Evolutionary conservation across 805 yeast genomes (phyloP).

Genomic region (Candida dajiaensis): DNA sequence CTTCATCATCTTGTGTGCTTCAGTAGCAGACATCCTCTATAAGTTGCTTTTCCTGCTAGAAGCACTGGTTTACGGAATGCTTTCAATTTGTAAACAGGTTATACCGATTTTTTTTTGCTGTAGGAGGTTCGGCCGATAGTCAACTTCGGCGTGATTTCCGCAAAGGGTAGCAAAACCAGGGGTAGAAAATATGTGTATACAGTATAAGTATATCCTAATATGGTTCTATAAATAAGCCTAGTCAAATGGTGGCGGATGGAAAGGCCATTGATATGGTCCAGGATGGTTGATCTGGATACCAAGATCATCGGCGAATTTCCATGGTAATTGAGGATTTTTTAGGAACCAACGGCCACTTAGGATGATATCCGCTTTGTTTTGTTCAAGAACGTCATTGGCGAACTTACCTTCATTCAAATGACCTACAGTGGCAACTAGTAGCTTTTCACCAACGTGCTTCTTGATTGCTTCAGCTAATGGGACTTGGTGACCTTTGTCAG

Average conservation of each 20-base stretch:
- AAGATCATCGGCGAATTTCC: constrained; percentile 45
- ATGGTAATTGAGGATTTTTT: constrained; percentile 44
- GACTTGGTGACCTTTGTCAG: constrained; percentile 29
- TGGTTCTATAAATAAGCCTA: background rate
- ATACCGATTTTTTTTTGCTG: background rate
- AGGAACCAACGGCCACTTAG: constrained; percentile 42
- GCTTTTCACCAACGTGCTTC: constrained; percentile 36
- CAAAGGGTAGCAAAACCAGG: background rate
- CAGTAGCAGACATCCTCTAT: background rate
- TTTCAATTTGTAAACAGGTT: background rate
- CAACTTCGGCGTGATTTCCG: background rate
- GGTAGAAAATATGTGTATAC: background rate
- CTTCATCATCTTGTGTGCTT: background rate
- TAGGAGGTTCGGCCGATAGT: background rate
- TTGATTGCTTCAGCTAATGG: constrained; percentile 38
- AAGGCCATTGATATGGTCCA: constrained; percentile 28
- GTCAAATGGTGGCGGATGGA: constrained; percentile 14
- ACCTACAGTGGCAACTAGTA: constrained; percentile 44
- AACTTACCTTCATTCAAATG: constrained; percentile 29
- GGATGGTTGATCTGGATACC: constrained; percentile 36
- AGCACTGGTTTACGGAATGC: background rate
- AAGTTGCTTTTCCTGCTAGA: too few species aligned
- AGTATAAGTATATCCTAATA: too few species aligned
- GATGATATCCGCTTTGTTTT: constrained; percentile 41
- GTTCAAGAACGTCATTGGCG: constrained; percentile 36